Evolutionary conservation across 2,329 filamentous ascomycete genomes (phyloP).

Genomic region (Chrysoporthe deuterocubensis): DNA sequence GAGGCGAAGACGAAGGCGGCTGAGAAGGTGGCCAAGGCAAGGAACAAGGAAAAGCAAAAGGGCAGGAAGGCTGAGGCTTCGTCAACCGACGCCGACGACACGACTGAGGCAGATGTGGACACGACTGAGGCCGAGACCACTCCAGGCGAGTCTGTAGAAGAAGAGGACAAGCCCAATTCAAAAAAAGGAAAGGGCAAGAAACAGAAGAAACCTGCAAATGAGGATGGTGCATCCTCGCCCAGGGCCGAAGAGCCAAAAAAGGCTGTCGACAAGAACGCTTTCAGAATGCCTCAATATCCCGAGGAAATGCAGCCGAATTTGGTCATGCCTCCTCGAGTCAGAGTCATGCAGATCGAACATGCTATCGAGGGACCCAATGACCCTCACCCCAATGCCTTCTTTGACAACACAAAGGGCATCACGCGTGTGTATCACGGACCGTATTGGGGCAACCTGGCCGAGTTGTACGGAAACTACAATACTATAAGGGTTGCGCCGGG

Average conservation of each 20-base stretch:
- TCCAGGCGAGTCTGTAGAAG: conserved; percentile 27
- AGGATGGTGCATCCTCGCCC: conserved; percentile 11
- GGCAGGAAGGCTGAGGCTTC: conserved; percentile 21
- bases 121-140: conserved; percentile 16
- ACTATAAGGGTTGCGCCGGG: conserved; percentile 9
- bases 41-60: conserved; percentile 32
- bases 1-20: conserved; percentile 13
- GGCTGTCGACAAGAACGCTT: conserved; percentile 13
- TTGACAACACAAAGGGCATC: conserved; percentile 55
- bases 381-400: conserved; percentile 63
- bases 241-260: conserved; percentile 29
- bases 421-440: conserved; percentile 63
- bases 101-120: conserved; percentile 20
- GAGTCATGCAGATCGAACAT: conserved; percentile 60
- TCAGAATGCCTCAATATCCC: conserved; percentile 28
- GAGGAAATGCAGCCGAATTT: conserved; percentile 44
- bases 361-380: conserved; percentile 56
- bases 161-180: conserved; percentile 31
- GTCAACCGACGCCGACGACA: conserved; percentile 16
- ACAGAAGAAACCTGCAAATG: conserved; percentile 2
- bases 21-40: conserved; percentile 10
- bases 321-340: conserved; percentile 51
- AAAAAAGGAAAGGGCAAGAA: conserved; percentile 24
- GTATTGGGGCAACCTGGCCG: conserved; percentile 55
- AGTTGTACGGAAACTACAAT: conserved; percentile 44